Conservation (phyloP, 192 early-diverging fungal genomes). For the Coemansia sp. region DNA sequence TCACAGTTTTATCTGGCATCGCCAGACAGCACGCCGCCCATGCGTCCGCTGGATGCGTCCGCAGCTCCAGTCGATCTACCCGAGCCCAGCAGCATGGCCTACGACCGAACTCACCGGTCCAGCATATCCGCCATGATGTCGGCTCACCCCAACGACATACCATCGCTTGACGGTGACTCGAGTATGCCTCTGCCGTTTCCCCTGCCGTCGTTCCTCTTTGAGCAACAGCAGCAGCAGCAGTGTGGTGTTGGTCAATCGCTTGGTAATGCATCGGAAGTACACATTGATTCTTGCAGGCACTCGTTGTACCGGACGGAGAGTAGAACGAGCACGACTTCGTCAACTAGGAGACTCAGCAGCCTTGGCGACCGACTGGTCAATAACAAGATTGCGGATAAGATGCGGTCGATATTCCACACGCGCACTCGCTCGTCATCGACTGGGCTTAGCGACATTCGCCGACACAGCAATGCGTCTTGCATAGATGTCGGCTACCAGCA, state of each 20-base stretch:
- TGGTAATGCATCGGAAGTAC: background rate
- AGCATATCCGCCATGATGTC: background rate
- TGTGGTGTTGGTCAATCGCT: background rate
- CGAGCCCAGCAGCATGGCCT: background rate
- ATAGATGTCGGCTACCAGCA: background rate
- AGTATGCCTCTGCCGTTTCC: background rate
- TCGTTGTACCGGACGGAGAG: background rate
- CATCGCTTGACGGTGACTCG: background rate
- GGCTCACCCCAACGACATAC: background rate
- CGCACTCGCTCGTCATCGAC: conserved; percentile 14
- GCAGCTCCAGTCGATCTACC: background rate
- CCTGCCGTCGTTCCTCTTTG: background rate
- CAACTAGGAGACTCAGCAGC: conserved; percentile 6
- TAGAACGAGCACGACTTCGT: background rate
- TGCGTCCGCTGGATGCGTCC: conserved; percentile 1
- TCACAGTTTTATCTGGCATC: conserved; percentile 52
- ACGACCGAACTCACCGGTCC: background rate
- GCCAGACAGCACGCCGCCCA: conserved; percentile 31
- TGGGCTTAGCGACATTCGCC: background rate
- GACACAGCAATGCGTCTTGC: background rate
- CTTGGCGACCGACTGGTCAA: conserved; percentile 21
- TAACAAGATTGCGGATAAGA: conserved; percentile 25
- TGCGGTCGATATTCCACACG: conserved; percentile 44
- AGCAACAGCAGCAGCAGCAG: background rate
- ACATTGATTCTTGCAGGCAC: background rate